These are phyloP conservation scores for Cytospora piceae DNA, from an alignment of 2,329 filamentous ascomycete genomes.

Conservation along the genomic window DNA sequence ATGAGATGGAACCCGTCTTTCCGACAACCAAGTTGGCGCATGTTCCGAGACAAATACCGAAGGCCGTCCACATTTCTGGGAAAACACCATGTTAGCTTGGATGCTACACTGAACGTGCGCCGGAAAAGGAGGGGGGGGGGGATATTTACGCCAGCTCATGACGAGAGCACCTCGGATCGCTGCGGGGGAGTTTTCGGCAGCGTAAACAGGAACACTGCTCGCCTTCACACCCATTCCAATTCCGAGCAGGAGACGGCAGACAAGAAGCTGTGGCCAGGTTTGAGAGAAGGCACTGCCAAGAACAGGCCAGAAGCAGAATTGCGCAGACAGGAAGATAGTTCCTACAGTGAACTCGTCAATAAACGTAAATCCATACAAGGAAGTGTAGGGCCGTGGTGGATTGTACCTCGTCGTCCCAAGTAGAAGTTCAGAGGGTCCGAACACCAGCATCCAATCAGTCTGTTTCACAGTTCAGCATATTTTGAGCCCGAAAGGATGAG, in stretches of 20 bases:
- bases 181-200: conserved; percentile 56
- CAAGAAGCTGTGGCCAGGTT: conserved; percentile 69
- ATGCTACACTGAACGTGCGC: conserved; percentile 55
- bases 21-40: conserved; percentile 68
- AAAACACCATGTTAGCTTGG: conserved; percentile 42
- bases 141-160: conserved; percentile 58
- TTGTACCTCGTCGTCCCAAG: conserved; percentile 46
- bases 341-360: conserved; percentile 7
- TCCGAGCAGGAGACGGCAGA: conserved; percentile 69
- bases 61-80: conserved; percentile 60
- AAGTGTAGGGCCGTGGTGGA: no score
- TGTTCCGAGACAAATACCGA: conserved; percentile 56
- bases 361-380: background rate
- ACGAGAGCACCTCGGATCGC: conserved; percentile 57
- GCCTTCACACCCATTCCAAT: conserved; percentile 71
- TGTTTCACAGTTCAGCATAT: conserved; percentile 40
- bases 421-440: conserved; percentile 50
- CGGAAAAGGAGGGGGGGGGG: conserved; percentile 33
- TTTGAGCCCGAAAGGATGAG: background rate
- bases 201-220: conserved; percentile 60
- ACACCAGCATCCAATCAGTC: conserved; percentile 57
- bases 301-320: conserved; percentile 61
- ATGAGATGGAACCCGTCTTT: conserved; percentile 60
- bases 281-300: conserved; percentile 68
- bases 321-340: conserved; percentile 37